A percentile compares a stretch with the other conserved stretches of the same genome.
Evolutionary conservation across 2,329 filamentous ascomycete genomes (phyloP).

Genomic region (Trichoderma sp.): DNA sequence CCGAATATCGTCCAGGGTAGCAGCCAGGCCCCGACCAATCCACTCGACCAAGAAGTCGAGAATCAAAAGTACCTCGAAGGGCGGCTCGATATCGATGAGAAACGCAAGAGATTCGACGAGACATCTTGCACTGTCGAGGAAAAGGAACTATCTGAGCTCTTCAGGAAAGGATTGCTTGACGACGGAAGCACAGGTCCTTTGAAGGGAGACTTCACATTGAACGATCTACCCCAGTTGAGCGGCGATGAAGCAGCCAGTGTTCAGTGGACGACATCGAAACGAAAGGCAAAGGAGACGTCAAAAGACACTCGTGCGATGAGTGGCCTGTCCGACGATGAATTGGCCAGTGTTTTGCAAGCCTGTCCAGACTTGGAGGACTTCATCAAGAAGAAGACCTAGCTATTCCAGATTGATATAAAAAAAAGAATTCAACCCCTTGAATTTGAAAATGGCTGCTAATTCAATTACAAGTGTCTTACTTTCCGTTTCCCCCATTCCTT

Average conservation of each 20-base stretch:
- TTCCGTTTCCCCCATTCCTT: not conserved
- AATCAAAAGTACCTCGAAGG: not conserved
- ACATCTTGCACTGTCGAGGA: constrained; percentile 15
- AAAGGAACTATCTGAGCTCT: constrained; percentile 18
- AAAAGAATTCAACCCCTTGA: not conserved
- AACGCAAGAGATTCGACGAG: not conserved
- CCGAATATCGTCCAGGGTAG: not conserved
- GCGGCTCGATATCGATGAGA: not conserved
- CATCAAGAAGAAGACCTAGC: not conserved
- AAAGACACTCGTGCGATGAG: not conserved
- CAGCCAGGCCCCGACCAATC: not conserved
- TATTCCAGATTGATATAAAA: not conserved
- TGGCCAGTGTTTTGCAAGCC: constrained; percentile 19
- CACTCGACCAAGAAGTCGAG: not conserved
- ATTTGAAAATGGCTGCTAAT: not conserved
- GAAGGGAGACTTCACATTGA: constrained; percentile 12
- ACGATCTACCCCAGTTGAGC: constrained; percentile 11
- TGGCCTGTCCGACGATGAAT: constrained; percentile 14
- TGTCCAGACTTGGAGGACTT: constrained; percentile 19
- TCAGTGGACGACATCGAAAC: constrained; percentile 8
- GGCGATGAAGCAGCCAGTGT: constrained; percentile 15
- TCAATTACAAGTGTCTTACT: not conserved
- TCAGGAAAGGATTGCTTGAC: constrained; percentile 12
- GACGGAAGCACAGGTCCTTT: constrained; percentile 2
- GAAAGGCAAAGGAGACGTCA: not conserved